Evolutionary conservation across 169 alveolate species (phyloP).

Genomic region (Theileria orientalis): DNA sequence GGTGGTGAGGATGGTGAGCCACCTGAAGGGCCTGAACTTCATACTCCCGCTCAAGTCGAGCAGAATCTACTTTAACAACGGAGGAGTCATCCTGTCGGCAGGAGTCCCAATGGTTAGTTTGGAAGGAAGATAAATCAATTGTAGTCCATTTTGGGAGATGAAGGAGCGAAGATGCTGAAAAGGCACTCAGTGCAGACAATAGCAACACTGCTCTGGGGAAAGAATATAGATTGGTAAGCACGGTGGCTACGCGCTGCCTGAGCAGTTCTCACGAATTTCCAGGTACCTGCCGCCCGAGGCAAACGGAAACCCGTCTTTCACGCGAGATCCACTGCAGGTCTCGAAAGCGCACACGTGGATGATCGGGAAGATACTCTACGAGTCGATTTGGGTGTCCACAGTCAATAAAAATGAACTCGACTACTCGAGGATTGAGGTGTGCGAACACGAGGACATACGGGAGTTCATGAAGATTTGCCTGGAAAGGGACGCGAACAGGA

Average conservation of each 20-base stretch:
- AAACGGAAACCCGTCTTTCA: conserved; percentile 33
- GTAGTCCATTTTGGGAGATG: conserved; percentile 25
- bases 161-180: conserved; percentile 13
- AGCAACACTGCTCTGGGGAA: conserved; percentile 65
- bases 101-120: conserved; percentile 48
- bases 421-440: conserved; percentile 25
- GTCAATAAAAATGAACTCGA: conserved; percentile 30
- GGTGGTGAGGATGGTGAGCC: conserved; percentile 34
- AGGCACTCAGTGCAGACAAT: conserved; percentile 28
- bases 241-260: too few species aligned
- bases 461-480: conserved; percentile 48
- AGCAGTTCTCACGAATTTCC: conserved; percentile 11
- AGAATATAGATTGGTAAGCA: conserved; percentile 43
- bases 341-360: conserved; percentile 67
- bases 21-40: conserved; percentile 42
- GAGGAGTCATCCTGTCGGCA: conserved; percentile 48
- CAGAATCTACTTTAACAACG: conserved; percentile 48
- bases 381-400: conserved; percentile 42
- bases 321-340: conserved; percentile 31
- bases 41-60: conserved; percentile 65
- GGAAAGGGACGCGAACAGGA: neutral
- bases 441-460: conserved; percentile 47
- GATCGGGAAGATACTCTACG: conserved; percentile 65
- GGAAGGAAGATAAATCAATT: neutral
- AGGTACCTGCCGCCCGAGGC: conserved; percentile 72